Base-by-base conservation (phyloP, 179 eudicot species). In the Patellifolia procumbens region DNA sequence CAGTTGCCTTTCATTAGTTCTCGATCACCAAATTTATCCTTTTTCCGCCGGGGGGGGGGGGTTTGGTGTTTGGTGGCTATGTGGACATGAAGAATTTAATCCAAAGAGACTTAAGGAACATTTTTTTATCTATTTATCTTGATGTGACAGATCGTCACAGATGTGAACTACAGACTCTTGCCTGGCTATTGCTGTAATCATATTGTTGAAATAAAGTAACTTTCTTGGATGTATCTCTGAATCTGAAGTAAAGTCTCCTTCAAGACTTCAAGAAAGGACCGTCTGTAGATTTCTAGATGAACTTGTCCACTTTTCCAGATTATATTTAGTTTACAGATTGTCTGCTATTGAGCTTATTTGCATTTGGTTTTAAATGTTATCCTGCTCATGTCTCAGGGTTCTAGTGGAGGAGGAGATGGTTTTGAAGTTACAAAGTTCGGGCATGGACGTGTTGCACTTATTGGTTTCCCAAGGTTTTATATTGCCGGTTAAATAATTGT, bases 341-440 rank as follows among this genome's bases (percentile, higher is more conserved):
- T n/a, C 13, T 34, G 29, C 49, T 49, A 7, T 59, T 51, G 48
- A 34, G 11, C 42, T 49, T 26, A 17, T 79, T 60, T 11, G 15
- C 17, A 13, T 55, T 22, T 48, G 56, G 70, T 68, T 64, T 48
- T 49, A 53, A 31, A 59, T 78, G 51, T 55, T 70, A 46, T 31
- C 48, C 74, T 32, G 26, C 61, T 72, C 61, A 61, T 85, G 76
- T 68, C 69, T 80, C 85, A 93, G 99, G 99, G 99, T 70, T 83
- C 98, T 66, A 93, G 97, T 86, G 99, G 96, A 79, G 97, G 96
- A 79, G 99, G 98, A 78, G 99, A 96, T 11, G 99, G 99, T 66
- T 96, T 96, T 83, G 99, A 96, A 88, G 99, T 96, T 70, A 93
- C 99, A 15, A 96, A 96, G 86, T 96, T 72, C 84, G 99, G 99